These are phyloP conservation scores for Diplosphaera chodatii DNA, from an alignment of 139 green algal species.

Conservation along the genomic window DNA sequence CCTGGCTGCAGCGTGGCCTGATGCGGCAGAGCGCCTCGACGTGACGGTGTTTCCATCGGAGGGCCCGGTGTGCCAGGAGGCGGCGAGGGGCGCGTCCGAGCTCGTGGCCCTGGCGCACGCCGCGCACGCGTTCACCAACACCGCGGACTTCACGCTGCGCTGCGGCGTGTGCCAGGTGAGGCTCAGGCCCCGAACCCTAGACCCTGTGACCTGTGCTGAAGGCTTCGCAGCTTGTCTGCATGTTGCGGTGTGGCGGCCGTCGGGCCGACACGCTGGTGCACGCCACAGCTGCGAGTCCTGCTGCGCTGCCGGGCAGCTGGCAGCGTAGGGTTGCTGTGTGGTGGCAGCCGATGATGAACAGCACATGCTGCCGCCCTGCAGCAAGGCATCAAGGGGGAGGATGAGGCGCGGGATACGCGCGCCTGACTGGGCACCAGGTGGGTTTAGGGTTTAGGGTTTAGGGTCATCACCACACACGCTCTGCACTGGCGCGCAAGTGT, in stretches of 20 bases:
- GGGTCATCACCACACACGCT: conserved; percentile 40
- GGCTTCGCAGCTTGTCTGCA: conserved; percentile 2
- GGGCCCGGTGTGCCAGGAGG: conserved; percentile 1
- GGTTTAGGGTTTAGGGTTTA: no score
- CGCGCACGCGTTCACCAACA: conserved; percentile 71
- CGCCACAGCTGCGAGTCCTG: no score
- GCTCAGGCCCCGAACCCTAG: no score
- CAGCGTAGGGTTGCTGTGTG: no score
- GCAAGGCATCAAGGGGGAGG: conserved; percentile 68
- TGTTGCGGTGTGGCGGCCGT: no score
- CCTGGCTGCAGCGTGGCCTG: conserved; percentile 26
- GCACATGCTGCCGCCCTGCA: neutral
- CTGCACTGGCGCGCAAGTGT: no score
- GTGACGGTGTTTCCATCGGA: conserved; percentile 51
- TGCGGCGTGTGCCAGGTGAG: conserved; percentile 77
- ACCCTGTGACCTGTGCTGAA: no score
- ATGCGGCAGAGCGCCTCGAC: conserved; percentile 77
- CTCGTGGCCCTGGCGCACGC: conserved; percentile 44
- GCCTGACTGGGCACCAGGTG: conserved; percentile 74
- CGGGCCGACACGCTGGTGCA: no score
- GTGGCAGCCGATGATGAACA: no score
- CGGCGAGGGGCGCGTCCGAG: conserved; percentile 37
- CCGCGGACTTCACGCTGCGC: conserved; percentile 81
- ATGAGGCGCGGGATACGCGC: conserved; percentile 83
- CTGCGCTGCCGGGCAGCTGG: no score